Evolutionary conservation across 805 yeast genomes (phyloP).

Genomic region (Blastobotrys peoriensis): DNA sequence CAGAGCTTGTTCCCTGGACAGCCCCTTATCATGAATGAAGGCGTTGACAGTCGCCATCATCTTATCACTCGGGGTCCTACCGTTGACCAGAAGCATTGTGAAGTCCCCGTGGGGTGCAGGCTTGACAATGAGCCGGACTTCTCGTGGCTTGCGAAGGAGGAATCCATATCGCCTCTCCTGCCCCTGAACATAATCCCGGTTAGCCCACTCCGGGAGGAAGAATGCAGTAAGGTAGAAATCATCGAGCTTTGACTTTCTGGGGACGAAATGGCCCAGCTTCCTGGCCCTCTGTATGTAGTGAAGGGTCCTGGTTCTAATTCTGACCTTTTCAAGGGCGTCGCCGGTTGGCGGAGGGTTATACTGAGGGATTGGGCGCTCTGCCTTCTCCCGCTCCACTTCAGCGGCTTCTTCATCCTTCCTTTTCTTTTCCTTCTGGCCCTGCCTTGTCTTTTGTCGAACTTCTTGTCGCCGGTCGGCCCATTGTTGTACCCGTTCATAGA

Average conservation of each 20-base stretch:
- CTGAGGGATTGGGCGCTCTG: neutral
- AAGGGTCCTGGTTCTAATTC: neutral
- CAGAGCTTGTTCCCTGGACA: neutral
- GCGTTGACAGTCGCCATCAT: neutral
- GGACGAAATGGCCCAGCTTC: neutral
- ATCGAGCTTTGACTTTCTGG: conserved; percentile 1
- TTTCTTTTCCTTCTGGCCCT: neutral
- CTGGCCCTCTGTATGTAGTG: neutral
- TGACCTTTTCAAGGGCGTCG: neutral
- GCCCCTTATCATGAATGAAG: neutral
- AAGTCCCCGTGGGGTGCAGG: neutral
- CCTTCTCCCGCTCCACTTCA: neutral
- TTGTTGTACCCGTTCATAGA: too few species aligned
- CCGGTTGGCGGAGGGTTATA: conserved; percentile 3
- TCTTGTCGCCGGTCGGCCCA: neutral
- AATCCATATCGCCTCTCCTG: neutral
- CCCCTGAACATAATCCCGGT: neutral
- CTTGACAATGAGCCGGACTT: neutral
- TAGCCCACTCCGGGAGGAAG: conserved; percentile 5
- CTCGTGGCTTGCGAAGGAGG: neutral
- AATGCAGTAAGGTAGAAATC: conserved; percentile 5
- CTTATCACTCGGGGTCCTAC: neutral
- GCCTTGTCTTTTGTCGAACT: too few species aligned
- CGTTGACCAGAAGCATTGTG: neutral
- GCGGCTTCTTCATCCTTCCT: neutral